phyloP scores from a whole-genome alignment of 306 rosid species.

The Lithocarpus polystachyus region DNA sequence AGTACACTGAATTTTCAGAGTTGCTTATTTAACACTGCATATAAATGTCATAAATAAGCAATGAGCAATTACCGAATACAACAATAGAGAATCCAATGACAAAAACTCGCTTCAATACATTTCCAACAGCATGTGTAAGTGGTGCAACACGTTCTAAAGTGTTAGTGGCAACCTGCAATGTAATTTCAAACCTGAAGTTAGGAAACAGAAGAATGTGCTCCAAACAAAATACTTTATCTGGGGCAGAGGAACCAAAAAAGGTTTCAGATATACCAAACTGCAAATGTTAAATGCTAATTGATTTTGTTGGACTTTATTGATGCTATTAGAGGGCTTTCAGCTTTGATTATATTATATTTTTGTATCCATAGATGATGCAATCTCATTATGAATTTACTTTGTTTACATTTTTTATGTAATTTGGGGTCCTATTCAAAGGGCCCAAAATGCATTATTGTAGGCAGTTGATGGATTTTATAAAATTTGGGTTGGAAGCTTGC shows the following conservation, averaged over 20 bases:
- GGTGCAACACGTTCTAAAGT: constrained; percentile 80
- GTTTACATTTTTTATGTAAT: too few relatives aligned
- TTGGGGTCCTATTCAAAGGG: too few relatives aligned
- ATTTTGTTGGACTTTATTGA: too few relatives aligned
- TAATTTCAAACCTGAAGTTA: not conserved
- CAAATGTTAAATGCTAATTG: too few relatives aligned
- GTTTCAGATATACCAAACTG: not conserved
- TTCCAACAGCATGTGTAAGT: constrained; percentile 77
- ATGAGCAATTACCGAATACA: constrained; percentile 52
- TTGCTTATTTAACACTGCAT: not conserved
- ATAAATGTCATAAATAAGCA: not conserved
- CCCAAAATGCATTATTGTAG: too few relatives aligned
- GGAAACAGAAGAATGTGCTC: not conserved
- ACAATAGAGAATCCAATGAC: constrained; percentile 80
- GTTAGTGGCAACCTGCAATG: constrained; percentile 66
- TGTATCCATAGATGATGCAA: too few relatives aligned
- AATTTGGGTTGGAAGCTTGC: too few relatives aligned
- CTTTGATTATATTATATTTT: too few relatives aligned
- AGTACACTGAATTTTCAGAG: not conserved
- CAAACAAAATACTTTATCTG: not conserved
- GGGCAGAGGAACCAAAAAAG: not conserved
- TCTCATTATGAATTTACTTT: too few relatives aligned
- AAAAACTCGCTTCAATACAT: constrained; percentile 77
- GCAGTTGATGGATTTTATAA: too few relatives aligned
- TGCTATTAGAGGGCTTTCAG: too few relatives aligned